Percentiles rank a stretch among this genome's conserved stretches.
Conservation (phyloP, 2,329 filamentous ascomycete species). For the Aspergillus niger region DNA sequence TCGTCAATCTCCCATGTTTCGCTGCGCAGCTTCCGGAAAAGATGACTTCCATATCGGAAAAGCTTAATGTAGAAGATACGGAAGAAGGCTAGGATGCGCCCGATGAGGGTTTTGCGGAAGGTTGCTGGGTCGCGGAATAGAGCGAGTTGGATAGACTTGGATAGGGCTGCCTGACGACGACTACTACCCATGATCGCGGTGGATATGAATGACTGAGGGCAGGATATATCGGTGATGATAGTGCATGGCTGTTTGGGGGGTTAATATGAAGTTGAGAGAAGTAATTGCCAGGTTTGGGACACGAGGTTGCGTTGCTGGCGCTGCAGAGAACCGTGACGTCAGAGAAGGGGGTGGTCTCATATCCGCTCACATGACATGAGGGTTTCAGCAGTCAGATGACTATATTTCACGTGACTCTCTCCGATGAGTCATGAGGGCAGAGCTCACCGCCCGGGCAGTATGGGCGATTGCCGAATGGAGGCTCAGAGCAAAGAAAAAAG, state of each 20-base stretch:
- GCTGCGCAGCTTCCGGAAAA: slow-evolving; percentile 56
- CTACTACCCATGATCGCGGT: slow-evolving; percentile 24
- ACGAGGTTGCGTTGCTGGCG: not conserved
- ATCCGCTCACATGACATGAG: slow-evolving; percentile 6
- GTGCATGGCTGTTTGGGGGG: not conserved
- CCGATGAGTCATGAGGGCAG: slow-evolving; percentile 5
- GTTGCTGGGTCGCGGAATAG: slow-evolving; percentile 31
- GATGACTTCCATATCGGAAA: slow-evolving; percentile 47
- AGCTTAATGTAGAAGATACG: slow-evolving; percentile 54
- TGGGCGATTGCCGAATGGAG: slow-evolving; percentile 29
- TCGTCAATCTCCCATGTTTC: slow-evolving; percentile 58
- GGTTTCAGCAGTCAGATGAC: slow-evolving; percentile 18
- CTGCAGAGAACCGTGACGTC: slow-evolving; percentile 19
- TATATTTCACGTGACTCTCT: not conserved
- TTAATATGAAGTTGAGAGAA: not conserved
- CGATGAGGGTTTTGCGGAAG: slow-evolving; percentile 39
- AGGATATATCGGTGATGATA: not conserved
- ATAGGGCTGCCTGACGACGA: slow-evolving; percentile 28
- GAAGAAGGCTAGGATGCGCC: slow-evolving; percentile 57
- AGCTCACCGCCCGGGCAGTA: slow-evolving; percentile 32
- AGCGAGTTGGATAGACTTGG: slow-evolving; percentile 35
- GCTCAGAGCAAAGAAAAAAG: slow-evolving; percentile 27
- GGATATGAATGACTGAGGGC: too few species aligned
- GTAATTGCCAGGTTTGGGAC: not conserved
- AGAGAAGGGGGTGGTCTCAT: slow-evolving; percentile 3